Evolutionary conservation across 1,284 basidiomycete species (phyloP), one percentile per base, ranked within the genome.

Genomic region (Ustilago shanxiensis): DNA sequence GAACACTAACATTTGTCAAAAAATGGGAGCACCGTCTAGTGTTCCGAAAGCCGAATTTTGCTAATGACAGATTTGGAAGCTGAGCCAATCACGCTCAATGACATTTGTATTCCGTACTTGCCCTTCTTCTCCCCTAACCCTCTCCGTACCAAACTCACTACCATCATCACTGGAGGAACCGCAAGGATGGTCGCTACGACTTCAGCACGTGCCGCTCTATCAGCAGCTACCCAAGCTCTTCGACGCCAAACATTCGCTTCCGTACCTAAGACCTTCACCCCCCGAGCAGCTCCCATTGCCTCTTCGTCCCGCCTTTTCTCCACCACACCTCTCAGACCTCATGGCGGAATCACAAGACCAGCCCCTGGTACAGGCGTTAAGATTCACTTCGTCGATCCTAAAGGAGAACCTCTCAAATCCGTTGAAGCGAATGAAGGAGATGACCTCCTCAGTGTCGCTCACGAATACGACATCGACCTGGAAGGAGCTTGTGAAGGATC

Each of bases 401-500:
- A 94, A 82, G 95, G 95, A 6, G 89, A 89, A 41, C 88, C 90
- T 7, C 88, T 98, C 66, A 95, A 93, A 87, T 95, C 93, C 0
- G 91, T 98, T 11, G 93, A 98, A 86, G 95, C 90, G 1, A 95
- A 93, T 85, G 94, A 95, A 84, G 96, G 95, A 16, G 96, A 99
- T 85, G 94, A 97, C 86, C 88, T 99, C 33, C 88, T 99, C 49
- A 91, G 91, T 50, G 89, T 99, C 66, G 95, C 96, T 2, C 95
- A 98, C 85, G 95, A 98, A 87, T 91, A 97, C 86, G 96, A 98
- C 82, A 91, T 99, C 64, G 96, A 99, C 85, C 89, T 99, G n/a
- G 96, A 99, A 89, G 95, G 95, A 93, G 84, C 84, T 1, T 99
- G 97, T 86, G 96, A 98, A 89, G 93, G 94, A 53, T 97, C 94